A percentile compares a stretch with the other conserved stretches of the same genome.
Conservation (phyloP, 805 yeast genomes). For the Maudiozyma turicensis region DNA sequence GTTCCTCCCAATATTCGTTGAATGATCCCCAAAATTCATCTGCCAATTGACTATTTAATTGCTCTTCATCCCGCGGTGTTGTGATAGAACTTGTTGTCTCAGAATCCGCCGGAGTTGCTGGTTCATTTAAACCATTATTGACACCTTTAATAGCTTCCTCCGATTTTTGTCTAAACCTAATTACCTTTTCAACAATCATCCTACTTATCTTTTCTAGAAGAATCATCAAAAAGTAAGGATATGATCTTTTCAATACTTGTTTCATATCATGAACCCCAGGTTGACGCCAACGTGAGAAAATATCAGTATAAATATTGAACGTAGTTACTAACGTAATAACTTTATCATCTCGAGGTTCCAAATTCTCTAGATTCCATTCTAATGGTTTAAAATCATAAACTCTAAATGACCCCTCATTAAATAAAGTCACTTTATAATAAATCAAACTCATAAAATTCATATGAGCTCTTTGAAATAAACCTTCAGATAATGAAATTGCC, state of each 20-base stretch:
- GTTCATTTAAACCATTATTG: no score
- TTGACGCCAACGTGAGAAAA: conserved; percentile 2
- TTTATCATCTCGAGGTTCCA: neutral
- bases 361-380: neutral
- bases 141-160: conserved; percentile 3
- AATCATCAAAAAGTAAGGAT: conserved; percentile 2
- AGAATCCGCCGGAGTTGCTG: no score
- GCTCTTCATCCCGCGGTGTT: neutral
- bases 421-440: neutral
- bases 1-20: neutral
- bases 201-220: conserved; percentile 6
- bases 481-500: neutral
- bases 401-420: neutral
- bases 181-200: conserved; percentile 7
- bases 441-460: neutral
- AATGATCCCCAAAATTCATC: neutral
- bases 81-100: no score
- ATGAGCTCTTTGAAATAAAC: neutral
- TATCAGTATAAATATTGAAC: conserved; percentile 7
- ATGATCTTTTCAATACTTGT: conserved; percentile 3
- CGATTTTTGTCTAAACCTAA: conserved; percentile 6
- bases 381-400: neutral
- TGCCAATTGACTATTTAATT: neutral
- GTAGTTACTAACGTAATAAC: neutral
- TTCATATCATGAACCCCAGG: conserved; percentile 1